Base-by-base conservation (phyloP, 1,284 basidiomycete species). In the Gomphus sp. region DNA sequence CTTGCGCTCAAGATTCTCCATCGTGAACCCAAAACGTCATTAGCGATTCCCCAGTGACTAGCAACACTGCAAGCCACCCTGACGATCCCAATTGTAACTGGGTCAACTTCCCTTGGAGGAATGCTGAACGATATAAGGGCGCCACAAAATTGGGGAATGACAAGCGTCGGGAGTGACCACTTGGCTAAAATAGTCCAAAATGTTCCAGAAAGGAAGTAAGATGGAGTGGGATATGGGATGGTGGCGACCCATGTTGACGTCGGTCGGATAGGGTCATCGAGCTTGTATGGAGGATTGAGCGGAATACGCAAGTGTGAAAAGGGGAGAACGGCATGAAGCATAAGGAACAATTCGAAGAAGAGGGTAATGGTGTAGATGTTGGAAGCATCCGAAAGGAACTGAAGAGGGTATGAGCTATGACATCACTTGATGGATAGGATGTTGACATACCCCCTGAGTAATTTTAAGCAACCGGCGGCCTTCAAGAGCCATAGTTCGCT, bases 31-130 rank as follows among this genome's bases (percentile, higher is more conserved):
- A 86, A 65, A 2, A 82, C 74, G 63, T 84, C 82, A 48, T 79
- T 61, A 10, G 66, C 63, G 16, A 63, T 60, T 50, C 62, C 61
- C 52, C 63, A 50, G 70, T 68, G 34, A 65, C 64, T 43, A 4
- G 73, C 79, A 25, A 76, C 71, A 50, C 82, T 79, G 2, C 75
- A 76, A 22, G 82, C 84, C 39, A 86, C 69, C 31, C 84, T 78
- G 31, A 77, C 69, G 60, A 86, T 85, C 28, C 81, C 76, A 2
- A 79, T 79, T 0, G 82, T 81, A 37, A 87, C 72, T 4, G 81
- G 76, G 64, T 86, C 84, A 55, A 84, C 74, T 11, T 76, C 72
- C 36, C 67, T 55, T 10, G 51, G 53, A 7, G 62, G 57, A 18
- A 56, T 41, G 65, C 73, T 75, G 71, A 86, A 86, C 6, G 83